Evolutionary conservation across 129 eudicot genomes (phyloP).

Genomic region (sunflower (Helianthus annuus)): HanXRQr2.0-SUNRISE NC_035448.2:146372781-146373280

Average conservation of each 20-base stretch:
- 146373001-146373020: not conserved
- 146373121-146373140: slow-evolving; percentile 12
- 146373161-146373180: slow-evolving; percentile 39
- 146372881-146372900: too few relatives aligned
- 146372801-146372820: too few relatives aligned
- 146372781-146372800: too few relatives aligned
- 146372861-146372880: too few relatives aligned
- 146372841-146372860: too few relatives aligned
- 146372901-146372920: too few relatives aligned
- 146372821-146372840: too few relatives aligned
- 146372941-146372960: too few relatives aligned
- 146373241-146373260: slow-evolving; percentile 43
- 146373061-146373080: not conserved
- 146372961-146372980: not conserved
- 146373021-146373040: not conserved
- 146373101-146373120: not conserved
- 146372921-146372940: too few relatives aligned
- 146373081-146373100: not conserved
- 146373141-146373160: slow-evolving; percentile 36
- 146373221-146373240: slow-evolving; percentile 1
- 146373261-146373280: slow-evolving; percentile 15
- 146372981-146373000: not conserved
- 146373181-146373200: slow-evolving; percentile 29
- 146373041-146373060: not conserved
- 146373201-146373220: slow-evolving; percentile 15